A percentile compares a stretch with the other conserved stretches of the same genome.
phyloP scores from a whole-genome alignment of 1,284 basidiomycete genomes.

The Rhizopogon parksii region DNA sequence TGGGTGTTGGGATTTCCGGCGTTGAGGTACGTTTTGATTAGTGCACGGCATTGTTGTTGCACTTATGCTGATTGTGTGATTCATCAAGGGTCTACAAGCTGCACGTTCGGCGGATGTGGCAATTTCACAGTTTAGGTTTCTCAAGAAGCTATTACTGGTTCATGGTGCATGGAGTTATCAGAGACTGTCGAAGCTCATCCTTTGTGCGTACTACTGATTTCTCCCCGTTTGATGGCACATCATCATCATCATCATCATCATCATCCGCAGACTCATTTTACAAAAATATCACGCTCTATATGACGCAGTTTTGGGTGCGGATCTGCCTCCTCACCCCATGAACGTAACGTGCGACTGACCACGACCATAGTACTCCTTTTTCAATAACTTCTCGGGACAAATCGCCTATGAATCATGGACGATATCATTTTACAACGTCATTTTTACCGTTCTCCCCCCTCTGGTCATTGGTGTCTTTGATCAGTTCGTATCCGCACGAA shows the following conservation, averaged over 20 bases:
- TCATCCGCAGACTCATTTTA: conserved; percentile 74
- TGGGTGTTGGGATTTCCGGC: conserved; percentile 97
- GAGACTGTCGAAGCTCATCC: conserved; percentile 88
- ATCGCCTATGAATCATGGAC: conserved; percentile 99
- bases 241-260: not conserved
- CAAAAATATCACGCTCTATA: conserved; percentile 96
- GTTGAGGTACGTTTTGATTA: conserved; percentile 62
- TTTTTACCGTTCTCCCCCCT: conserved; percentile 93
- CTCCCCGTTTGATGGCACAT: conserved; percentile 1
- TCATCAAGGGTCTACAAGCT: conserved; percentile 82
- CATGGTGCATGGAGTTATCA: conserved; percentile 99
- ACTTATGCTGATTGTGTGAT: not conserved
- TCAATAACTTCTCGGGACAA: conserved; percentile 98
- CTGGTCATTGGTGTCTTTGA: conserved; percentile 97
- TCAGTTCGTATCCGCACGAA: conserved; percentile 94
- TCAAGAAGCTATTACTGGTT: conserved; percentile 93
- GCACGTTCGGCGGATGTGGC: conserved; percentile 95
- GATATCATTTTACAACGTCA: conserved; percentile 87
- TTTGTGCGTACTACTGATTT: conserved; percentile 56
- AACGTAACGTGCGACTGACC: conserved; percentile 3
- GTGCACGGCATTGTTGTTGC: not conserved
- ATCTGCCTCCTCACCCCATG: not conserved
- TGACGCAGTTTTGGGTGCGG: conserved; percentile 94
- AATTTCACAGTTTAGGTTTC: conserved; percentile 96
- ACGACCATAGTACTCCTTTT: conserved; percentile 79